Evolutionary conservation across 768 basidiomycete genomes (phyloP).

Genomic region (Lactarius indigo): DNA sequence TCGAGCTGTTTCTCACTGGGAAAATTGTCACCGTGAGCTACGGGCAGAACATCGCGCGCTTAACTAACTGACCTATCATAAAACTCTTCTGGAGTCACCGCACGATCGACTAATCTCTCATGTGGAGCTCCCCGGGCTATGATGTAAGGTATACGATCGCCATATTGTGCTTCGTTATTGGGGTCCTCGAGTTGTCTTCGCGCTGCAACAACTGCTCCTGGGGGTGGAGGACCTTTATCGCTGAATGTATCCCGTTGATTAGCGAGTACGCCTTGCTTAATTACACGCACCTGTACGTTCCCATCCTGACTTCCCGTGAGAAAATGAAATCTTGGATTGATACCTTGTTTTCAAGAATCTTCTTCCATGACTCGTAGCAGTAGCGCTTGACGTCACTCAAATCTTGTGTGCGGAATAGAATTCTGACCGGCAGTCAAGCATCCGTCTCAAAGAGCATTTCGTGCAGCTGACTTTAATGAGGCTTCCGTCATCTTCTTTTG

Average conservation of each 20-base stretch:
- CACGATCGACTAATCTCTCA: conserved; percentile 67
- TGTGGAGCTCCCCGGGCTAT: conserved; percentile 65
- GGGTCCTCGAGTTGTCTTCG: conserved; percentile 70
- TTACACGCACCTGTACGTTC: conserved; percentile 74
- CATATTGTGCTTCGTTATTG: conserved; percentile 84
- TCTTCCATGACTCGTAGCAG: conserved; percentile 79
- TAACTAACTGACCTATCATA: conserved; percentile 49
- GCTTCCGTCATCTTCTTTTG: conserved; percentile 91
- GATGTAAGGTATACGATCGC: conserved; percentile 90
- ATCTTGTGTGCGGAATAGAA: conserved; percentile 87
- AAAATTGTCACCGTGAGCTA: background rate
- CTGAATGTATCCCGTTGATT: conserved; percentile 38
- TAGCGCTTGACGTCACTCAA: conserved; percentile 87
- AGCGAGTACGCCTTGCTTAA: background rate
- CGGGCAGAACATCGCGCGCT: background rate
- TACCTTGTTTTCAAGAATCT: conserved; percentile 73
- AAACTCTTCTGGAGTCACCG: conserved; percentile 69
- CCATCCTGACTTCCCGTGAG: conserved; percentile 90
- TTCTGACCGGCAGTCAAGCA: conserved; percentile 42
- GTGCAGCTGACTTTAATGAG: conserved; percentile 66
- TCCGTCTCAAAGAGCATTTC: conserved; percentile 6
- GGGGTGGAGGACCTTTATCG: conserved; percentile 80
- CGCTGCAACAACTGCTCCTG: conserved; percentile 87
- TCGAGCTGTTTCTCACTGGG: conserved; percentile 73
- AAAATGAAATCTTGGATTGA: conserved; percentile 94